phyloP scores from a whole-genome alignment of 495 filamentous ascomycete genomes.

The Aspergillus biplanus region DNA sequence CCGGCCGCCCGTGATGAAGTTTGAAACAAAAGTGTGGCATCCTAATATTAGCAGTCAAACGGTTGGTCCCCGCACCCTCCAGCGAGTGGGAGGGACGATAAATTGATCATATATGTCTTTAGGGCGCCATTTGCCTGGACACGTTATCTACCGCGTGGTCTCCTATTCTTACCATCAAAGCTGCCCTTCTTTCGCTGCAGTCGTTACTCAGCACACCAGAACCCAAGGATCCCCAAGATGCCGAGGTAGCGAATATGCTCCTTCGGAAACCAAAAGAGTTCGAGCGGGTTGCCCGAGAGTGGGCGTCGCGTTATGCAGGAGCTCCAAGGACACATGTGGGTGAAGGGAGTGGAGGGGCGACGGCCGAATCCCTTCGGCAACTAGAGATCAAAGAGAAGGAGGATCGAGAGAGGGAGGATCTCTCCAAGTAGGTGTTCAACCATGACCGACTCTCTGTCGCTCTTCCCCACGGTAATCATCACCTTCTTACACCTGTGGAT shows the following conservation, averaged over 20 bases:
- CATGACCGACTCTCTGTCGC: not conserved
- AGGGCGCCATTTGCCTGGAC: slow-evolving; percentile 98
- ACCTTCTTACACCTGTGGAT: slow-evolving; percentile 18
- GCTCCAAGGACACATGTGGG: slow-evolving; percentile 63
- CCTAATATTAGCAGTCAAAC: slow-evolving; percentile 96
- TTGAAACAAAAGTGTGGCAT: slow-evolving; percentile 96
- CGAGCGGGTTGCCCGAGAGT: slow-evolving; percentile 81
- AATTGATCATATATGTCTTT: slow-evolving; percentile 7
- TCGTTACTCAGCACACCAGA: slow-evolving; percentile 92
- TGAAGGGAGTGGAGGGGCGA: slow-evolving; percentile 54
- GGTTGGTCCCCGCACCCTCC: slow-evolving; percentile 52
- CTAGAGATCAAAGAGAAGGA: slow-evolving; percentile 50
- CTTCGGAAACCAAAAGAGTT: slow-evolving; percentile 78
- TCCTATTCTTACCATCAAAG: slow-evolving; percentile 94
- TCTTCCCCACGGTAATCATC: not conserved
- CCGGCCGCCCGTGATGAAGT: slow-evolving; percentile 88
- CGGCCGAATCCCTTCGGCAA: slow-evolving; percentile 51
- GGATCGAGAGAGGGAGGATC: slow-evolving; percentile 44
- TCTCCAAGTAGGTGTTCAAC: slow-evolving; percentile 43
- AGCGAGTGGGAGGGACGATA: not conserved
- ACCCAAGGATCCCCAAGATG: slow-evolving; percentile 96
- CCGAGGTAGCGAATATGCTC: slow-evolving; percentile 92
- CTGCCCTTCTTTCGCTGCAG: slow-evolving; percentile 88
- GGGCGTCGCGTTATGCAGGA: slow-evolving; percentile 82
- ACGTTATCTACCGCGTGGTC: slow-evolving; percentile 90